Evolutionary conservation across 352 stramenopile genomes (phyloP).

Genomic region (Phytophthora citrophthora): DNA sequence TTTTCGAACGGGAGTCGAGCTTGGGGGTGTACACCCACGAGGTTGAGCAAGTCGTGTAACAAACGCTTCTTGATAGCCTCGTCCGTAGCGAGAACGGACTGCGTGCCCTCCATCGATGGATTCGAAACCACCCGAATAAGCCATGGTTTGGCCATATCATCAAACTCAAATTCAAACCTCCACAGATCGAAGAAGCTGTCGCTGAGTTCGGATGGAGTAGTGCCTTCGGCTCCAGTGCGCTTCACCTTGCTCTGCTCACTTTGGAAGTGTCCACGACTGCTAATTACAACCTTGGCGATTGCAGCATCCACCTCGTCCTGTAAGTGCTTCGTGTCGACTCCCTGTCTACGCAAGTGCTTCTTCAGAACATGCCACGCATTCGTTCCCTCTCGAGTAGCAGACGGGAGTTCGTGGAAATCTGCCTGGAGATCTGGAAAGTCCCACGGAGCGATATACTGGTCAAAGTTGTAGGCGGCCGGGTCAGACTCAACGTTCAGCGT

Average conservation of each 20-base stretch:
- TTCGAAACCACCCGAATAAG: constrained; percentile 90
- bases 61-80: constrained; percentile 71
- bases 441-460: constrained; percentile 75
- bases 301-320: constrained; percentile 72
- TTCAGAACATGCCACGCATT: constrained; percentile 79
- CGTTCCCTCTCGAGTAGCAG: constrained; percentile 48
- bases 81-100: constrained; percentile 68
- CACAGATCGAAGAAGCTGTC: constrained; percentile 95
- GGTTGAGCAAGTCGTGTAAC: constrained; percentile 68
- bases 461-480: constrained; percentile 63
- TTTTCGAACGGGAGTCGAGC: constrained; percentile 61
- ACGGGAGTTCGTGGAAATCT: constrained; percentile 73
- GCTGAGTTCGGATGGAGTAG: constrained; percentile 41
- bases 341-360: constrained; percentile 58
- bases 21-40: constrained; percentile 75
- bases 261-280: constrained; percentile 64
- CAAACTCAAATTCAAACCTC: constrained; percentile 96
- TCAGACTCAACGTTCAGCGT: constrained; percentile 49
- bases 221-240: constrained; percentile 37
- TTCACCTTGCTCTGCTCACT: constrained; percentile 52
- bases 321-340: constrained; percentile 67
- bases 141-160: constrained; percentile 94
- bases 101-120: constrained; percentile 57
- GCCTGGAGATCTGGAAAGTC: constrained; percentile 69
- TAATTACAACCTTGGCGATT: constrained; percentile 67